Conservation (phyloP, 148 eudicot species). For the Simmondsia chinensis region DNA sequence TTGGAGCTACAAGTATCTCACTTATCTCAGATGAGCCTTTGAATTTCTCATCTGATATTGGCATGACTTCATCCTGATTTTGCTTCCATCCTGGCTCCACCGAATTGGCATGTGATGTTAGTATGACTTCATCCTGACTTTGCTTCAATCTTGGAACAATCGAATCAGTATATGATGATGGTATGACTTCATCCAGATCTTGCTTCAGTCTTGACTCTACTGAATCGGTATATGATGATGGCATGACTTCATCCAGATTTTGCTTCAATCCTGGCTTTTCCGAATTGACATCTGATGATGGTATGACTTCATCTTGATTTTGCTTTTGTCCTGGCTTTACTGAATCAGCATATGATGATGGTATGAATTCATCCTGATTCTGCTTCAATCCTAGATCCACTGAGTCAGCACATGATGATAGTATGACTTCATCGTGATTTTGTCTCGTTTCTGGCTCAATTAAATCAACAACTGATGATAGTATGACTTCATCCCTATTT, state of each 20-base stretch:
- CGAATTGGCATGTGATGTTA: slow-evolving; percentile 5
- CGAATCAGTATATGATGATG: slow-evolving; percentile 6
- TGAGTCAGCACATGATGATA: slow-evolving; percentile 5
- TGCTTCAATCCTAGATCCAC: slow-evolving; percentile 19
- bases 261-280: slow-evolving; percentile 19
- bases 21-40: slow-evolving; percentile 10
- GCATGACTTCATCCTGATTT: slow-evolving; percentile 13
- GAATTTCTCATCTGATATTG: slow-evolving; percentile 12
- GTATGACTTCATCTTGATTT: slow-evolving; percentile 13
- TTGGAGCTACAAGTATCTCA: slow-evolving; percentile 14
- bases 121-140: slow-evolving; percentile 13
- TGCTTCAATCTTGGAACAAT: slow-evolving; percentile 19
- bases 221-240: slow-evolving; percentile 6
- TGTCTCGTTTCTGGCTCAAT: slow-evolving; percentile 19
- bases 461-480: slow-evolving; percentile 6
- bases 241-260: slow-evolving; percentile 13
- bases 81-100: slow-evolving; percentile 19
- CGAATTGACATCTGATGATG: slow-evolving; percentile 1
- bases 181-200: slow-evolving; percentile 13
- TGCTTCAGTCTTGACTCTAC: slow-evolving; percentile 21
- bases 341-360: slow-evolving; percentile 6
- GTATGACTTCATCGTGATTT: slow-evolving; percentile 13
- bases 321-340: slow-evolving; percentile 20
- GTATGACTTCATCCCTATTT: slow-evolving; percentile 13
- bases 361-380: slow-evolving; percentile 13